Evolutionary conservation across 108 stramenopile species (phyloP).

Genomic region (Fragilaria radians): DNA sequence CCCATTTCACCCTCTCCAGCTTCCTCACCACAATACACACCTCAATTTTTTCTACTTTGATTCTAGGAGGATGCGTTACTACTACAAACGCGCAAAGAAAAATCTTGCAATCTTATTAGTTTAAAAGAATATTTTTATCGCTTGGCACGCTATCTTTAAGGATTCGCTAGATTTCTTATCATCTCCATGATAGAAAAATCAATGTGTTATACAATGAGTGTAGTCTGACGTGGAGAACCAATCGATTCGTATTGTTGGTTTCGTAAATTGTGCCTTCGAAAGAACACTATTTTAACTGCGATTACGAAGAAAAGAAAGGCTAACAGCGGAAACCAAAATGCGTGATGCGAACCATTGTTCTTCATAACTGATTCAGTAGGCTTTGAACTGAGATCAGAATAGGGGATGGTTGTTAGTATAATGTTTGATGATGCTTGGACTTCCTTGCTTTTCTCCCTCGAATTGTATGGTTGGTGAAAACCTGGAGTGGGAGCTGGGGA

Average conservation of each 20-base stretch:
- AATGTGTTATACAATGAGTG: no score
- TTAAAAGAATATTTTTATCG: no score
- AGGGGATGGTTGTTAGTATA: neutral
- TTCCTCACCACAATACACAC: no score
- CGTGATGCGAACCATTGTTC: neutral
- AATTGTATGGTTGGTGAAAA: neutral
- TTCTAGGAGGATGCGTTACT: no score
- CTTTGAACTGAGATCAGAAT: neutral
- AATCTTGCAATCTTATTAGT: no score
- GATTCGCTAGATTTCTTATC: no score
- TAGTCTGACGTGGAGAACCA: neutral
- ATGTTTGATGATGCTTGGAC: neutral
- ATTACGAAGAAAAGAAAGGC: neutral
- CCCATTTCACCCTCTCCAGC: no score
- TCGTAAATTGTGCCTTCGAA: neutral
- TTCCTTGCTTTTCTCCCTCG: neutral
- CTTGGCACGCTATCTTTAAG: no score
- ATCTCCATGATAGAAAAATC: no score
- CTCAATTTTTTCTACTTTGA: no score
- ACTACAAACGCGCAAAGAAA: no score
- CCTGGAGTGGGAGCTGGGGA: neutral
- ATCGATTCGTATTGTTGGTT: neutral
- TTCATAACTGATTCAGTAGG: neutral
- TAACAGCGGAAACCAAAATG: neutral
- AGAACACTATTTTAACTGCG: neutral